A percentile compares a stretch with the other conserved stretches of the same genome.
Conservation (phyloP, 768 basidiomycete species). For the Xerocomellus chrysenteron region DNA sequence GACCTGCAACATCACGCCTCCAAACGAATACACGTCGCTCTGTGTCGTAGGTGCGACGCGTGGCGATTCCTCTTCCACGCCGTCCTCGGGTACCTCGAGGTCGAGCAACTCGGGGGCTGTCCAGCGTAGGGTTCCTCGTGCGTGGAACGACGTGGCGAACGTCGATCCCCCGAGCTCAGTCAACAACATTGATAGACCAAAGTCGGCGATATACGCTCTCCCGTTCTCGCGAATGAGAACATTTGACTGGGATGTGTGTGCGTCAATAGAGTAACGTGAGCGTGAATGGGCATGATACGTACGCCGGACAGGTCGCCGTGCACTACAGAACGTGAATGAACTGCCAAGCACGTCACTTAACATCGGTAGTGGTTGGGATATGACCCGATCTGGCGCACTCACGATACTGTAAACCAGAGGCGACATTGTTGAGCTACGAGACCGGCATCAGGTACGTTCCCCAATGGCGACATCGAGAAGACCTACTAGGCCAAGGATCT, state of each 20-base stretch:
- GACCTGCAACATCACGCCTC: constrained; percentile 1
- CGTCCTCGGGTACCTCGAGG: background rate
- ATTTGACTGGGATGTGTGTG: background rate
- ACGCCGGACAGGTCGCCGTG: constrained; percentile 13
- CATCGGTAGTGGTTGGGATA: too few species aligned
- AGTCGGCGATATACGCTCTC: background rate
- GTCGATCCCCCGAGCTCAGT: constrained; percentile 1
- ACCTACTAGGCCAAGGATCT: constrained; percentile 1
- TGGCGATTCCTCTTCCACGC: background rate
- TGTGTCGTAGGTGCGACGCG: background rate
- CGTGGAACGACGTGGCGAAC: background rate
- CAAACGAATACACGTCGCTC: constrained; percentile 6
- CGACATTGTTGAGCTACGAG: background rate
- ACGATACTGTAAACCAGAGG: constrained; percentile 5
- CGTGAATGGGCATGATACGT: background rate
- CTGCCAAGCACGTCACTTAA: background rate
- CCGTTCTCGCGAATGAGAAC: background rate
- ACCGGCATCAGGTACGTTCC: background rate
- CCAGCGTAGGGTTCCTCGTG: background rate
- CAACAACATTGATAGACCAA: constrained; percentile 7
- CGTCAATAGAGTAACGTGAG: background rate
- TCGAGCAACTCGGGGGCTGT: constrained; percentile 2
- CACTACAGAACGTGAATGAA: constrained; percentile 2
- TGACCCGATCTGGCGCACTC: background rate
- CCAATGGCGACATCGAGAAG: background rate